Percentiles rank a stretch among this genome's conserved stretches.
phyloP scores from a whole-genome alignment of 306 rosid genomes.

The Canavalia gladiata region DNA sequence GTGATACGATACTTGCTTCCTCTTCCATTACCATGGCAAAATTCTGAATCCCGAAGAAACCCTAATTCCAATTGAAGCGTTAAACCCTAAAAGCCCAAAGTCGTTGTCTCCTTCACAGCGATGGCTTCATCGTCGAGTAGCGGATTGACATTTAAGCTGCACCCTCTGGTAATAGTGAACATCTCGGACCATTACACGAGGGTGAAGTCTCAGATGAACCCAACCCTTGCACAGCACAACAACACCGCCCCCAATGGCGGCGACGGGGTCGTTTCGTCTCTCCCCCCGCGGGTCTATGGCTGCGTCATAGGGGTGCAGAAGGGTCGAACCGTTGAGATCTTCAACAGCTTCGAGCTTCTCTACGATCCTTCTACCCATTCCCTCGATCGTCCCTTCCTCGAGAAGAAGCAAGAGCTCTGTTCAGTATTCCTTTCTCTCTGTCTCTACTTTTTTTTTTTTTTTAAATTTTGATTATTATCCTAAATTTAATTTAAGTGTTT shows the following conservation, averaged over 20 bases:
- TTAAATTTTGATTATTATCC: neutral
- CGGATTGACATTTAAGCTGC: slow-evolving; percentile 95
- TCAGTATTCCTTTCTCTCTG: slow-evolving; percentile 42
- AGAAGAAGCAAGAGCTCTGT: slow-evolving; percentile 99
- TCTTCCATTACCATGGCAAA: neutral
- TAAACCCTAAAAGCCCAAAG: slow-evolving; percentile 28
- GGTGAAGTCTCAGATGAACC: slow-evolving; percentile 85
- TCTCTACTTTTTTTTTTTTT: neutral
- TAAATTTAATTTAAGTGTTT: neutral
- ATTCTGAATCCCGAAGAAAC: slow-evolving; percentile 9
- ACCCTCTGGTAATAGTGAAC: slow-evolving; percentile 92
- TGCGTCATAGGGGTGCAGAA: slow-evolving; percentile 98
- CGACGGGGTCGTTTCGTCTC: slow-evolving; percentile 50
- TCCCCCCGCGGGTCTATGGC: slow-evolving; percentile 76
- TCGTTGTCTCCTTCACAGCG: neutral
- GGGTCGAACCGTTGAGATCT: slow-evolving; percentile 98
- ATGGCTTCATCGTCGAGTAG: slow-evolving; percentile 95
- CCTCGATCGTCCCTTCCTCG: slow-evolving; percentile 90
- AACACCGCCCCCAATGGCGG: slow-evolving; percentile 48
- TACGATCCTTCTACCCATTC: slow-evolving; percentile 79
- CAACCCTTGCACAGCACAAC: slow-evolving; percentile 49
- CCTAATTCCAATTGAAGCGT: slow-evolving; percentile 34
- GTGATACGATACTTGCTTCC: neutral
- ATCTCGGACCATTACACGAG: slow-evolving; percentile 94
- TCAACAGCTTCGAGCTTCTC: slow-evolving; percentile 97